Conservation (phyloP, 2,329 filamentous ascomycete genomes). For the Pseudocercospora pini-densiflorae region DNA sequence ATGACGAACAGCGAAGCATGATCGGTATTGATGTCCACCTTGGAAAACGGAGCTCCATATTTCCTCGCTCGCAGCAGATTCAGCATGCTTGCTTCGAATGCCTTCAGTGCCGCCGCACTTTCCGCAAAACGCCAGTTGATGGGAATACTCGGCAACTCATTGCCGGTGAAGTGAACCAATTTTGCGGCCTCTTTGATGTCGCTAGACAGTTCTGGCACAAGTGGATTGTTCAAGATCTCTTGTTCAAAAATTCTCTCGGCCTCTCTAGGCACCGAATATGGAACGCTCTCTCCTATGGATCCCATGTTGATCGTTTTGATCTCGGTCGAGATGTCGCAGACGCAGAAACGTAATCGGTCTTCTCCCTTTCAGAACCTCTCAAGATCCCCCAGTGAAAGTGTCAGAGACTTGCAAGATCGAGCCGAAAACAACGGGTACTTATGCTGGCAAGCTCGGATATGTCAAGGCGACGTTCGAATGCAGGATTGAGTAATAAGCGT, state of each 20-base stretch:
- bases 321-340: neutral
- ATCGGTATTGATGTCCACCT: constrained; percentile 27
- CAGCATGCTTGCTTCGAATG: constrained; percentile 28
- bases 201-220: constrained; percentile 45
- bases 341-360: neutral
- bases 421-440: neutral
- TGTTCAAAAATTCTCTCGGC: constrained; percentile 39
- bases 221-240: constrained; percentile 51
- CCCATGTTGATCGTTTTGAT: constrained; percentile 9
- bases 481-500: neutral
- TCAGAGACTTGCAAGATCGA: neutral
- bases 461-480: neutral
- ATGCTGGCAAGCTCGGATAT: neutral
- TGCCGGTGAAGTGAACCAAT: constrained; percentile 49
- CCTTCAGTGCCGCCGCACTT: constrained; percentile 47
- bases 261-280: constrained; percentile 29
- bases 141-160: constrained; percentile 51
- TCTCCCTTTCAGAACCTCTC: too few relatives aligned
- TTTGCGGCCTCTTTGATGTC: constrained; percentile 44
- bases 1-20: constrained; percentile 33
- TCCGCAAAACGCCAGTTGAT: constrained; percentile 64
- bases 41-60: constrained; percentile 22
- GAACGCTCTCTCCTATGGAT: constrained; percentile 7
- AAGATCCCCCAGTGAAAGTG: too few relatives aligned
- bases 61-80: constrained; percentile 27